phyloP scores from a whole-genome alignment of 768 basidiomycete species.

The Sporobolomyces pararoseus region DNA sequence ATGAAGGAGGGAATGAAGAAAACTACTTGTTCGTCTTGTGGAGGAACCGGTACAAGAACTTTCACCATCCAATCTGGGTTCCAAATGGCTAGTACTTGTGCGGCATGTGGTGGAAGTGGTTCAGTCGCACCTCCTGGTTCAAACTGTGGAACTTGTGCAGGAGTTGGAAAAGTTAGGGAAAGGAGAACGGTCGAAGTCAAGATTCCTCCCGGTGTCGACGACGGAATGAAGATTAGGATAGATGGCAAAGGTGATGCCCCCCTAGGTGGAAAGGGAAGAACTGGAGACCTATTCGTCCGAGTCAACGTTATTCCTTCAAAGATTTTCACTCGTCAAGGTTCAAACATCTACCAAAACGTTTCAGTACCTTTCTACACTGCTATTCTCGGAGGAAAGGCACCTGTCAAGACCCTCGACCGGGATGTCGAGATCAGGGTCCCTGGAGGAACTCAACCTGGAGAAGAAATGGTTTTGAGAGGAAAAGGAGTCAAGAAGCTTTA shows the following conservation, averaged over 20 bases:
- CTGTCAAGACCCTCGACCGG: conserved; percentile 90
- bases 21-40: conserved; percentile 70
- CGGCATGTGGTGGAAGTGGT: conserved; percentile 74
- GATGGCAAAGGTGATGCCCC: conserved; percentile 79
- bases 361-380: conserved; percentile 87
- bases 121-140: conserved; percentile 70
- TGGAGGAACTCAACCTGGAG: conserved; percentile 88
- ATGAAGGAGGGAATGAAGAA: conserved; percentile 81
- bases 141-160: conserved; percentile 74
- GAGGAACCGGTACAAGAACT: conserved; percentile 79
- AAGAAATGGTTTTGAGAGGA: conserved; percentile 90
- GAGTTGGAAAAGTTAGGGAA: conserved; percentile 79
- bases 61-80: conserved; percentile 90
- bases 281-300: conserved; percentile 82
- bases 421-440: conserved; percentile 92
- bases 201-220: conserved; percentile 86
- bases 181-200: conserved; percentile 73
- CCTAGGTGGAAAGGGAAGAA: conserved; percentile 59
- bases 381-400: conserved; percentile 83
- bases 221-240: conserved; percentile 85
- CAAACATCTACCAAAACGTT: conserved; percentile 82
- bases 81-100: conserved; percentile 92
- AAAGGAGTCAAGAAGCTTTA: conserved; percentile 70
- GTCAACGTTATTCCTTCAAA: conserved; percentile 79
- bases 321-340: conserved; percentile 81